phyloP scores from a whole-genome alignment of 345 rosid genomes.

The Ailanthus altissimus region DNA sequence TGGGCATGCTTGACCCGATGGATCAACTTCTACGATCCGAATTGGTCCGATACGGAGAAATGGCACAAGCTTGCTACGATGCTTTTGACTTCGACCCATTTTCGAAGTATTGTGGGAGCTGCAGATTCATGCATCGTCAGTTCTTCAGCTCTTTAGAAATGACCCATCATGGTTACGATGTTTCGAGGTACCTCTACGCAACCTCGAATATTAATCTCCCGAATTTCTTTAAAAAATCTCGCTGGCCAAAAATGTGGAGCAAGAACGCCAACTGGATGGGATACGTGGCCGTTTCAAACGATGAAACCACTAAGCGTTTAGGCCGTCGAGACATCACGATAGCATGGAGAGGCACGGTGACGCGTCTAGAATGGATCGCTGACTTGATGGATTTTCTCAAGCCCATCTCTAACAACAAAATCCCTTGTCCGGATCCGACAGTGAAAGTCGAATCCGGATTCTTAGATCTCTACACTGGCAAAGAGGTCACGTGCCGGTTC shows the following conservation, averaged over 20 bases:
- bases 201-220: constrained; percentile 77
- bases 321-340: constrained; percentile 76
- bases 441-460: constrained; percentile 87
- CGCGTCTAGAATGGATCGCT: constrained; percentile 71
- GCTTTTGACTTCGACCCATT: constrained; percentile 80
- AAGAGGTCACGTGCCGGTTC: constrained; percentile 56
- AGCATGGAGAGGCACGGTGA: constrained; percentile 86
- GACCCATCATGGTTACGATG: constrained; percentile 51
- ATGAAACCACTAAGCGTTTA: constrained; percentile 42
- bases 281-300: constrained; percentile 73
- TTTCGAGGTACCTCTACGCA: constrained; percentile 70
- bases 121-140: constrained; percentile 50
- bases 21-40: constrained; percentile 77
- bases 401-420: constrained; percentile 42
- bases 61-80: constrained; percentile 85
- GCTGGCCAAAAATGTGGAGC: constrained; percentile 92
- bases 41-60: constrained; percentile 84
- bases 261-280: constrained; percentile 87
- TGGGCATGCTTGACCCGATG: constrained; percentile 69
- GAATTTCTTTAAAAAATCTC: constrained; percentile 72
- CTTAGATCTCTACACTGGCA: constrained; percentile 72
- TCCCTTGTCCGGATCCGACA: constrained; percentile 66
- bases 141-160: constrained; percentile 60
- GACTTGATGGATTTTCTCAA: constrained; percentile 77
- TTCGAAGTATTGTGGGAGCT: constrained; percentile 76